A percentile compares a stretch with the other conserved stretches of the same genome.
Conservation (phyloP, 768 basidiomycete species). For the Dacryopinax primogenitus region DNA sequence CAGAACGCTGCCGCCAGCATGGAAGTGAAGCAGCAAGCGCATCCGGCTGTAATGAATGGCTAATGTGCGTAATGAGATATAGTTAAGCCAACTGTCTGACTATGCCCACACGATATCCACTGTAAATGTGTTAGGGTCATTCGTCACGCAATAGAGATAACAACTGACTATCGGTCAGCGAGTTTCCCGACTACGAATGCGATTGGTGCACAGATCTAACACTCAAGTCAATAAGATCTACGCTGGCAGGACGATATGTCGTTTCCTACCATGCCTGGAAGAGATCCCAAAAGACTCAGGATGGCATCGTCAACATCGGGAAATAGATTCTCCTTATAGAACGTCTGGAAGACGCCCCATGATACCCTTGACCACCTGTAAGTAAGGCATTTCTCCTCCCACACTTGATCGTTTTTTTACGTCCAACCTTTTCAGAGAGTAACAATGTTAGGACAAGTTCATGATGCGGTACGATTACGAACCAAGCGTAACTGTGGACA, state of each 20-base stretch:
- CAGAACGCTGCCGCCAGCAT: conserved; percentile 14
- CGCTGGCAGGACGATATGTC: background rate
- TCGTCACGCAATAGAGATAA: background rate
- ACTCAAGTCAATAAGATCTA: too few species aligned
- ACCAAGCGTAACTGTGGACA: conserved; percentile 14
- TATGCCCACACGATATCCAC: background rate
- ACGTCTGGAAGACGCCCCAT: conserved; percentile 17
- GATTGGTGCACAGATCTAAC: conserved; percentile 4
- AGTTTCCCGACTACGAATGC: conserved; percentile 17
- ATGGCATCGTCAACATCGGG: conserved; percentile 12
- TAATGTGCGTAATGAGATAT: background rate
- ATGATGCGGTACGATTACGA: background rate
- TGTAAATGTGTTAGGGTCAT: too few species aligned
- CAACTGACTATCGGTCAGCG: conserved; percentile 15
- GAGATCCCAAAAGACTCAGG: conserved; percentile 13
- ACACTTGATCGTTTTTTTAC: background rate
- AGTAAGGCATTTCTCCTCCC: background rate
- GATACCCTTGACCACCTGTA: background rate
- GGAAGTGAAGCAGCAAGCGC: conserved; percentile 1
- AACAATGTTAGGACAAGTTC: background rate
- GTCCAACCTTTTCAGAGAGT: background rate
- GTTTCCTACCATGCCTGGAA: conserved; percentile 11
- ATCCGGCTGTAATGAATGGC: conserved; percentile 14
- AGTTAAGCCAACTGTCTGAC: background rate
- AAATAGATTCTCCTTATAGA: conserved; percentile 13